Evolutionary conservation across 768 basidiomycete species (phyloP).

Genomic region (Boletus insuetus): DNA sequence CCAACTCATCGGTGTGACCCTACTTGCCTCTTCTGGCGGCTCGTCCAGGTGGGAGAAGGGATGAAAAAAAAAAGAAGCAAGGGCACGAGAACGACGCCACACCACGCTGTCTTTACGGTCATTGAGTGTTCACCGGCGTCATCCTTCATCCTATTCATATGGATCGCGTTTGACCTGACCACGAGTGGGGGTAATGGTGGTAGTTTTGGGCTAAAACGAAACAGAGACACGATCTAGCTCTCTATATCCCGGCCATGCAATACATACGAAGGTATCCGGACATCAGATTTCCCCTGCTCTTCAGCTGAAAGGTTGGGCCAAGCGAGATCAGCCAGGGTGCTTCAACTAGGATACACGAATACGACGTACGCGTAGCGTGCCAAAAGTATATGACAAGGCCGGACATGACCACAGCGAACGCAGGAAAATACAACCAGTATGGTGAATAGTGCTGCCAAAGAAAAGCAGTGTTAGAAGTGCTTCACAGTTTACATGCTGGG

Average conservation of each 20-base stretch:
- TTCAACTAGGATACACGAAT: not conserved
- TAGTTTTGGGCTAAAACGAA: not conserved
- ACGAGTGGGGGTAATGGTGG: no score
- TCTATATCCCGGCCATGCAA: slow-evolving; percentile 2
- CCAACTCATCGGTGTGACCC: no score
- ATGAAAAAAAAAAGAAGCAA: no score
- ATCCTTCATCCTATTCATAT: no score
- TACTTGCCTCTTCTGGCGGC: no score
- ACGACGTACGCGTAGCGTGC: slow-evolving; percentile 68
- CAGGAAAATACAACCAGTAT: slow-evolving; percentile 86
- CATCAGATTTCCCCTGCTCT: slow-evolving; percentile 54
- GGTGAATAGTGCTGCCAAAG: slow-evolving; percentile 66
- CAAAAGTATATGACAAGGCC: slow-evolving; percentile 87
- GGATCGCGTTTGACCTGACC: no score
- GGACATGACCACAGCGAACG: slow-evolving; percentile 65
- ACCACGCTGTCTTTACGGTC: no score
- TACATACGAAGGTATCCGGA: slow-evolving; percentile 24
- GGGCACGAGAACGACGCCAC: no score
- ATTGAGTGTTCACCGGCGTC: no score
- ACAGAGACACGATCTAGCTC: not conserved
- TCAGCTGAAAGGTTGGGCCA: slow-evolving; percentile 50
- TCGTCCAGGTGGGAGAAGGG: no score
- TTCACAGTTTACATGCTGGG: not conserved
- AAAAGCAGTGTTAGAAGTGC: not conserved
- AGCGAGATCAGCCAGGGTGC: not conserved